phyloP scores from a whole-genome alignment of 176 grass and related monocot genomes.

The Urochloa ruziziensis region DNA sequence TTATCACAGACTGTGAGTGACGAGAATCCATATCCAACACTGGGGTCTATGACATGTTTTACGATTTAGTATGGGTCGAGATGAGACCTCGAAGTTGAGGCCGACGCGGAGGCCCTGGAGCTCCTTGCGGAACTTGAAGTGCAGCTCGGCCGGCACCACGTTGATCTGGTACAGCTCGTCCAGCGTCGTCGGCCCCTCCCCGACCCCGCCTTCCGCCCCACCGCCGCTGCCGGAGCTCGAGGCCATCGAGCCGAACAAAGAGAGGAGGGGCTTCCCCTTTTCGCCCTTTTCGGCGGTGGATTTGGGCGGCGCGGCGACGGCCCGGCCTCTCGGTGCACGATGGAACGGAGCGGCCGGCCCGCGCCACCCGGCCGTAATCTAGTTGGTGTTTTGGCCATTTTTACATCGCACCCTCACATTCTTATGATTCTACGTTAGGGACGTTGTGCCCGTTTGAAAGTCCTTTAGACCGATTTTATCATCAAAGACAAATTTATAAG shows the following conservation, averaged over 20 bases:
- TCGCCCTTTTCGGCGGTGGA: not conserved
- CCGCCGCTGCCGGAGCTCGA: slow-evolving; percentile 32
- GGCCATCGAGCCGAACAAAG: slow-evolving; percentile 25
- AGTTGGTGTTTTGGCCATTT: not conserved
- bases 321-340: not conserved
- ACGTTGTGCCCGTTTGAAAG: not conserved
- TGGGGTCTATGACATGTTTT: not conserved
- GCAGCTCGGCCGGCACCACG: slow-evolving; percentile 80
- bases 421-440: not conserved
- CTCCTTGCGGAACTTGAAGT: slow-evolving; percentile 97
- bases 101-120: slow-evolving; percentile 79
- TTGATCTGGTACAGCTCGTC: slow-evolving; percentile 94
- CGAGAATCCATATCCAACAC: not conserved
- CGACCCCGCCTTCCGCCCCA: slow-evolving; percentile 30
- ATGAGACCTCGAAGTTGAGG: slow-evolving; percentile 75
- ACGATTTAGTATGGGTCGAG: not conserved
- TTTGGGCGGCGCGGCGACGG: slow-evolving; percentile 13
- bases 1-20: too few relatives aligned
- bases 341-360: slow-evolving; percentile 20
- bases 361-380: slow-evolving; percentile 35
- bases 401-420: slow-evolving; percentile 2
- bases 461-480: too few relatives aligned
- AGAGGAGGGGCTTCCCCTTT: too few relatives aligned
- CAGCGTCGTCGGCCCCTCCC: slow-evolving; percentile 60
- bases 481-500: not conserved